These are phyloP conservation scores for Metschnikowia dekortorum DNA, from an alignment of 805 yeast species.

Conservation along the genomic window DNA sequence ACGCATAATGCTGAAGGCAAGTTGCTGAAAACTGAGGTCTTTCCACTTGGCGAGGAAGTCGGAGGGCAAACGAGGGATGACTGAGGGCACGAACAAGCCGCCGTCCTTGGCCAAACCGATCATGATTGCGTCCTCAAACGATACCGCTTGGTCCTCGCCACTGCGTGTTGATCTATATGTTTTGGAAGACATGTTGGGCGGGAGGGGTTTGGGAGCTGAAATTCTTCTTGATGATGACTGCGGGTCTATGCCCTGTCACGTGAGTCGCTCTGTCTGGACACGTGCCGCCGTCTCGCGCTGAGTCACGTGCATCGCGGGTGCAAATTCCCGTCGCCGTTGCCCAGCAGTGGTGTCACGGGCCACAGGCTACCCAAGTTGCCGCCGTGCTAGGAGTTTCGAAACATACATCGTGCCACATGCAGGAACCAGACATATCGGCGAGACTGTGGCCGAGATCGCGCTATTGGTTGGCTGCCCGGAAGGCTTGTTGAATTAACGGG, in stretches of 20 bases:
- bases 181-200: slow-evolving; percentile 11
- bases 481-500: too few species aligned
- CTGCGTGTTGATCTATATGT: slow-evolving; percentile 80
- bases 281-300: background rate
- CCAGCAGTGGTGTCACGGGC: background rate
- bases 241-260: background rate
- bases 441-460: too few species aligned
- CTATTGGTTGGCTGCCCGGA: too few species aligned
- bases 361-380: too few species aligned
- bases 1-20: slow-evolving; percentile 83
- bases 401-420: too few species aligned
- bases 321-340: background rate
- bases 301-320: slow-evolving; percentile 3
- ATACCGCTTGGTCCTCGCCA: slow-evolving; percentile 42
- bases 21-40: slow-evolving; percentile 70
- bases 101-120: slow-evolving; percentile 96
- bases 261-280: background rate
- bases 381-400: too few species aligned
- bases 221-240: background rate
- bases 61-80: slow-evolving; percentile 62
- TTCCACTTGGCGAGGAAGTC: slow-evolving; percentile 65
- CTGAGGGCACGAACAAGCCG: slow-evolving; percentile 87
- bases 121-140: slow-evolving; percentile 79
- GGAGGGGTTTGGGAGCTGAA: background rate
- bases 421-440: too few species aligned